Evolutionary conservation across 345 rosid species (phyloP), one percentile per base, ranked within the genome.

Genomic region (rapeseed (Brassica napus)): DNA sequence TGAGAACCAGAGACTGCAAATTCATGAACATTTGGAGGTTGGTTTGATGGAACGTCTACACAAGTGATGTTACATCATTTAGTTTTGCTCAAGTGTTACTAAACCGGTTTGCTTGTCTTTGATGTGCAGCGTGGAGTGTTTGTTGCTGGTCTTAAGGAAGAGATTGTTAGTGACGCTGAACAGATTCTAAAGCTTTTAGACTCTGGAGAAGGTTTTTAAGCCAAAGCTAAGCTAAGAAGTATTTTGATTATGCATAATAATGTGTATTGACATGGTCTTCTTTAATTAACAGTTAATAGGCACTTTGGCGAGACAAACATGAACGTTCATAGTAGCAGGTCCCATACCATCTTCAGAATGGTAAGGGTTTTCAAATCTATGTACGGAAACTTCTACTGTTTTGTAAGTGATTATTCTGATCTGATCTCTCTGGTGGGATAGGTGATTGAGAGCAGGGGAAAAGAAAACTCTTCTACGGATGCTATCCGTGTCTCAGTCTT

Each of bases 311-410:
- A 90, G 89, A 93, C 99, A 79, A 95, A 91, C 82, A 95, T 95
- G 98, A 93, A 93, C 77, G 89, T 85, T 75, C 89, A 93, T 21
- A 95, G 98, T 84, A 93, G 99, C 83, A 93, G 98, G 77, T 95
- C 99, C 23, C 99, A 95, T 87, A 91, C 98, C 7, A 91, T 95
- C 80, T 93, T 95, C 73, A 88, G 98, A 88, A 95, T 90, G 99
- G 99, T 95, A 89, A 8, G 72, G 10, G 35, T 62, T 62, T 32
- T 52, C 7, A 52, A 23, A 75, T 68, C 69, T 42, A 65, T 65
- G 16, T 42, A 47, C 11, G 0, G 8, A 64, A 69, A n/a, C 16
- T 75, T 39, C 4, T 30, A 61, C 61, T 8, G 28, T 72, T 37
- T 30, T 30, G 11, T 0, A 62, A 37, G 67, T 62, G 10, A 30